Base-by-base conservation (phyloP, 176 grass and related monocot genomes). In the Aegilops tauschii region DNA sequence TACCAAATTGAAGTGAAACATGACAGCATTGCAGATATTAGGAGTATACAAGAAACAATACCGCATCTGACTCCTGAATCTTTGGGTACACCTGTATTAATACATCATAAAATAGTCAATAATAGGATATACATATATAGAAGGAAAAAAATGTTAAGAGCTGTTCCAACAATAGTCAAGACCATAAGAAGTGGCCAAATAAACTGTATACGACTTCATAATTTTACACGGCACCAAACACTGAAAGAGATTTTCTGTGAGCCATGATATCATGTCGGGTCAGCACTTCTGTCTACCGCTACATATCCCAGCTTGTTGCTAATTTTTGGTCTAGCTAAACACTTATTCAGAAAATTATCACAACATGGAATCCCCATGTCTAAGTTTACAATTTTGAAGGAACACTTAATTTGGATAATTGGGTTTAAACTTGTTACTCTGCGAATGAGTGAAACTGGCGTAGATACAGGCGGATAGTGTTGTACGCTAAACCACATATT, bases 31-130 rank as follows among this genome's bases (percentile, higher is more conserved):
- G 37, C 37, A 67, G 12, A 71, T 67, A 85, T 76, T 27, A 80
- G 37, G 82, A 68, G 35, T 23, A 69, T 13, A 80, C 47, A 79
- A 59, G 12, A 8, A 79, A 47, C 69, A 58, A 36, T 61, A 95
- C 96, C 93, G 95, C 96, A 75, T 95, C 89, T 8, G 79, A 94
- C 39, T 92, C 90, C 84, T 92, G 91, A 73, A 98, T 95, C 84
- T 98, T 95, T 80, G 93, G 96, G 61, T 89, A 98, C 71, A 98
- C 90, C 96, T 98, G 86, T 83, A 90, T 39, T 63, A 75, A n/a
- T 61, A 84, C 1, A 85, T 69, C 39, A 67, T 63, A 36, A 86
- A 88, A 27, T 20, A 86, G 79, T 71, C 21, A 79, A 78, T 65
- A 61, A 82, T 45, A 40, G 13, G 31, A 39, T 37, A 31, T 37